These are phyloP conservation scores for Suhomyces emberorum DNA, from an alignment of 805 yeast species.

Conservation along the genomic window DNA sequence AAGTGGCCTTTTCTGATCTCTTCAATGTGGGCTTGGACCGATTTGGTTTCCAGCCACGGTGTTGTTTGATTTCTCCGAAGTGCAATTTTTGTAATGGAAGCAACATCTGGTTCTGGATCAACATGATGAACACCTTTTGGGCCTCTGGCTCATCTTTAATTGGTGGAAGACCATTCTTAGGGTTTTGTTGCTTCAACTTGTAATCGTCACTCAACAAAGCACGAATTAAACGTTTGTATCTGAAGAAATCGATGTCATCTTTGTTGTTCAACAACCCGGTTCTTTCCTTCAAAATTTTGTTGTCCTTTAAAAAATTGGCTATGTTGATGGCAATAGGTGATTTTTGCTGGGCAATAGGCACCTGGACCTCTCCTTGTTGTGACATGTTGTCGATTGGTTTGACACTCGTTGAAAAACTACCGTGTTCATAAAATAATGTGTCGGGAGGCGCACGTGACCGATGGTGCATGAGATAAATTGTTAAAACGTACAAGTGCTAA, in stretches of 20 bases:
- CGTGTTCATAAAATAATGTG: constrained; percentile 6
- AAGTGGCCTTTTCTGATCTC: constrained; percentile 53
- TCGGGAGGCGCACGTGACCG: too few species aligned
- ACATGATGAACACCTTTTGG: constrained; percentile 54
- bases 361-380: constrained; percentile 7
- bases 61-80: constrained; percentile 56
- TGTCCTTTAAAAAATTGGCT: constrained; percentile 67
- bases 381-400: not conserved
- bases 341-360: constrained; percentile 14
- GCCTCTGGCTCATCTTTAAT: constrained; percentile 51
- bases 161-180: constrained; percentile 43
- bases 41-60: constrained; percentile 58
- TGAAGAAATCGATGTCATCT: constrained; percentile 74
- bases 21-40: constrained; percentile 61
- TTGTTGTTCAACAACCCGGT: constrained; percentile 71
- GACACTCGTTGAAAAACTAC: constrained; percentile 1
- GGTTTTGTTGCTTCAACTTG: constrained; percentile 46
- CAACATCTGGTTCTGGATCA: constrained; percentile 72
- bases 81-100: constrained; percentile 75
- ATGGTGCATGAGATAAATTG: too few species aligned
- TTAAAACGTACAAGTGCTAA: too few species aligned
- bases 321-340: constrained; percentile 62
- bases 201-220: constrained; percentile 76
- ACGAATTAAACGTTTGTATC: constrained; percentile 78
- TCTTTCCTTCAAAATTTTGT: constrained; percentile 71